phyloP scores from a whole-genome alignment of 2,329 filamentous ascomycete genomes.

The Fusarium sp. region DNA sequence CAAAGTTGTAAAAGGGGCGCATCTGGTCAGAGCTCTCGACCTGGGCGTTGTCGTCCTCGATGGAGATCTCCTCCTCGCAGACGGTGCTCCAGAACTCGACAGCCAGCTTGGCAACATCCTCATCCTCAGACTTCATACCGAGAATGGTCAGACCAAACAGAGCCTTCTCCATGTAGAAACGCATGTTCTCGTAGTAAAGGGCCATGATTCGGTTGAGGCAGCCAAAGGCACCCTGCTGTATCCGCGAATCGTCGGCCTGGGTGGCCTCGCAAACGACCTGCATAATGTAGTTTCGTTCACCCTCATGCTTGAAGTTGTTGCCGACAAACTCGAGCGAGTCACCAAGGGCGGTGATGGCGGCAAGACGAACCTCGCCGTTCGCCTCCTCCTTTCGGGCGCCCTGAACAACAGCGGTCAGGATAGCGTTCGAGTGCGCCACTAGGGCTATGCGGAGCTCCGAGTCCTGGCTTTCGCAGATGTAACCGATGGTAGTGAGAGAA shows the following conservation, averaged over 20 bases:
- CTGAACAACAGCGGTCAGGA: conserved; percentile 96
- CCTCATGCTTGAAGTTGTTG: conserved; percentile 99
- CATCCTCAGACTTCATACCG: conserved; percentile 97
- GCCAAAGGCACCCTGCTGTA: conserved; percentile 96
- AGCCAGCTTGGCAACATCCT: conserved; percentile 97
- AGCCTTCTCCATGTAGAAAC: conserved; percentile 99
- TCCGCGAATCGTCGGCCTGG: conserved; percentile 88
- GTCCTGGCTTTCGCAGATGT: conserved; percentile 97
- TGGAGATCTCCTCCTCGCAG: conserved; percentile 97
- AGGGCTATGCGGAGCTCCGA: conserved; percentile 83
- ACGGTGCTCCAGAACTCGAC: conserved; percentile 99
- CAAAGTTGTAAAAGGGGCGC: conserved; percentile 95
- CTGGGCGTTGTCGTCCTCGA: conserved; percentile 92
- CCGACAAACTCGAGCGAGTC: conserved; percentile 98
- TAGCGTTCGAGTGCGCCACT: conserved; percentile 92
- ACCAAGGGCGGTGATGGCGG: conserved; percentile 92
- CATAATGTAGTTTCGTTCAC: conserved; percentile 99
- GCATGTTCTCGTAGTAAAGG: conserved; percentile 99
- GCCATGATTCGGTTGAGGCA: conserved; percentile 99
- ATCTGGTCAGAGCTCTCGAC: conserved; percentile 83
- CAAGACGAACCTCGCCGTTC: conserved; percentile 89
- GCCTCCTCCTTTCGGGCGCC: conserved; percentile 96
- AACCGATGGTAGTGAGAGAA: conserved; percentile 95
- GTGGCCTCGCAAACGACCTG: conserved; percentile 99
- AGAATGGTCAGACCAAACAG: conserved; percentile 96